Evolutionary conservation across 2,329 filamentous ascomycete genomes (phyloP).

Genomic region (Nemania sp.): DNA sequence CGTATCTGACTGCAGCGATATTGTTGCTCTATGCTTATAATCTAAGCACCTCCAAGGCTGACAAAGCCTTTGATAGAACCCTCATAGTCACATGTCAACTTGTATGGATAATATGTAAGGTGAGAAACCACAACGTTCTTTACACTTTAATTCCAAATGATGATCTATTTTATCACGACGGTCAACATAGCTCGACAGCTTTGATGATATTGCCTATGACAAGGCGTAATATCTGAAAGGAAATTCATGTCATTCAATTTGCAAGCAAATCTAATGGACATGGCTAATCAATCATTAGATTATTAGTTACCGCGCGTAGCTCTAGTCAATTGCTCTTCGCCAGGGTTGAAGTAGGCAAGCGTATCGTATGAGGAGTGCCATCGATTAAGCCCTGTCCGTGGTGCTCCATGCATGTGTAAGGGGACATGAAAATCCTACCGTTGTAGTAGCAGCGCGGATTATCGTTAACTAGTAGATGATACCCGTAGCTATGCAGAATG

Average conservation of each 20-base stretch:
- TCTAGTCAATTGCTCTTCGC: neutral
- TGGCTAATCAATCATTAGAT: conserved; percentile 27
- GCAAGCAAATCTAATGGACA: conserved; percentile 49
- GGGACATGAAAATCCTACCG: neutral
- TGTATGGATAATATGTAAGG: conserved; percentile 31
- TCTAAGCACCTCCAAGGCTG: conserved; percentile 44
- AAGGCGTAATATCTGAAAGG: conserved; percentile 63
- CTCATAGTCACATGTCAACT: neutral
- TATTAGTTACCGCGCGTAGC: neutral
- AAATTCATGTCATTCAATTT: conserved; percentile 14
- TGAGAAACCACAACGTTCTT: conserved; percentile 26
- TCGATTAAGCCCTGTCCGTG: neutral
- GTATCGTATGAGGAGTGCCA: neutral
- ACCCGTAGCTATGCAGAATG: neutral
- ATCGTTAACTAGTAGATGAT: neutral
- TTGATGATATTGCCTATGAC: conserved; percentile 88
- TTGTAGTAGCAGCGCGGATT: neutral
- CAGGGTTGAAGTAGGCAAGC: neutral
- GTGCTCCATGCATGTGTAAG: neutral
- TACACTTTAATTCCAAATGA: conserved; percentile 62
- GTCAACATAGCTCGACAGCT: conserved; percentile 82
- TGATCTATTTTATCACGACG: conserved; percentile 85
- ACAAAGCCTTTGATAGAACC: conserved; percentile 42
- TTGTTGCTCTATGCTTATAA: conserved; percentile 17
- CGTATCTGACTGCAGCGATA: conserved; percentile 57